These are phyloP conservation scores for Filobasidium floriforme DNA, from an alignment of 768 basidiomycete genomes.

Conservation along the genomic window DNA sequence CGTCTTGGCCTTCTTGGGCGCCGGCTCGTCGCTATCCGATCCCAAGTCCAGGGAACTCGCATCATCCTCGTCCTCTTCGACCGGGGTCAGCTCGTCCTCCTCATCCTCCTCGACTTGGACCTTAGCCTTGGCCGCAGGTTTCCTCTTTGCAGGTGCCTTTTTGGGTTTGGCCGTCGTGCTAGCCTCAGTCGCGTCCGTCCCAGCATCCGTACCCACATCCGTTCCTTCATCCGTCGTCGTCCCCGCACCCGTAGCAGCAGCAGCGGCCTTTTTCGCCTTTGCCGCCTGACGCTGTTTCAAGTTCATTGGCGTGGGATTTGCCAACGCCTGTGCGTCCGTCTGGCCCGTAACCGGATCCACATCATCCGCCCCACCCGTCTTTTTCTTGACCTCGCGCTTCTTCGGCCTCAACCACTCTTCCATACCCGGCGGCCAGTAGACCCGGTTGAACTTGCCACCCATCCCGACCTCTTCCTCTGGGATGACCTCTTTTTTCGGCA, in stretches of 20 bases:
- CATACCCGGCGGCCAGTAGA: conserved; percentile 27
- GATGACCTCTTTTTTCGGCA: conserved; percentile 9
- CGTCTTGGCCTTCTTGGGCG: not conserved
- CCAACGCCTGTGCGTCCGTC: conserved; percentile 22
- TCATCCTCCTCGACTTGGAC: not conserved
- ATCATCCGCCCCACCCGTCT: conserved; percentile 8
- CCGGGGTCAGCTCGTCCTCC: not conserved
- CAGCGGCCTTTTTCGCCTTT: conserved; percentile 46
- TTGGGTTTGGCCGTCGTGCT: not conserved
- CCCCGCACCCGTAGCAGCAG: conserved; percentile 1
- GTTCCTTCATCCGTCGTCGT: conserved; percentile 10
- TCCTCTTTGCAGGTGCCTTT: not conserved
- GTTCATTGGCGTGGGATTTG: conserved; percentile 43
- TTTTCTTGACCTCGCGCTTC: conserved; percentile 24
- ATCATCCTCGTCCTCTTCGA: not conserved
- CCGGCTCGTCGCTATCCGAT: not conserved
- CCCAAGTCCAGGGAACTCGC: not conserved
- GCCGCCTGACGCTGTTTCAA: conserved; percentile 45
- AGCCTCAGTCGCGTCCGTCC: not conserved
- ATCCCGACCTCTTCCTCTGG: conserved; percentile 24
- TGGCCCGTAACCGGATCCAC: conserved; percentile 1
- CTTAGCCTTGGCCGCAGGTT: conserved; percentile 6
- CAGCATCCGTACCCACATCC: conserved; percentile 5
- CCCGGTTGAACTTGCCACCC: conserved; percentile 18
- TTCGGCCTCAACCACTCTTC: conserved; percentile 26